Conservation (phyloP, 2,329 filamentous ascomycete genomes). For the Penicillium sp. region DNA sequence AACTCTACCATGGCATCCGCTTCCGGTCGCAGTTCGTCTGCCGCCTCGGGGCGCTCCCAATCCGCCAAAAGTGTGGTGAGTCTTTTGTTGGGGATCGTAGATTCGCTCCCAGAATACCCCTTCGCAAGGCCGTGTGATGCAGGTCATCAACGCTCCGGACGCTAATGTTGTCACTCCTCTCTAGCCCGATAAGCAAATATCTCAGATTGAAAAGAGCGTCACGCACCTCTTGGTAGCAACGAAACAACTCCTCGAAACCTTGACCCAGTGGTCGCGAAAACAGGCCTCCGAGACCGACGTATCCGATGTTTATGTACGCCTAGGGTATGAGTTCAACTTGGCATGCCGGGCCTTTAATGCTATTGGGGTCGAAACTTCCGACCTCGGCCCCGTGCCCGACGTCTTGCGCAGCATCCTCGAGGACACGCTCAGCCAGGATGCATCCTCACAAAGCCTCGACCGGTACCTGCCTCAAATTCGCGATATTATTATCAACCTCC, state of each 20-base stretch:
- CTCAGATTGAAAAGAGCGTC: conserved; percentile 98
- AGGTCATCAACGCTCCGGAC: neutral
- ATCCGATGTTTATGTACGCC: conserved; percentile 94
- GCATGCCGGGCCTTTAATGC: conserved; percentile 95
- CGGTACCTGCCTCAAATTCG: conserved; percentile 91
- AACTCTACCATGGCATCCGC: conserved; percentile 56
- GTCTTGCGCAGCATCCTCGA: conserved; percentile 87
- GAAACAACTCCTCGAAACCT: conserved; percentile 93
- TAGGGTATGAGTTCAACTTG: conserved; percentile 99
- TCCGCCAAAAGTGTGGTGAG: conserved; percentile 61
- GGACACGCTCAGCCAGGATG: conserved; percentile 94
- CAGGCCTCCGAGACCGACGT: conserved; percentile 92
- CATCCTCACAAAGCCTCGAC: conserved; percentile 89
- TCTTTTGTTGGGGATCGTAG: conserved; percentile 27
- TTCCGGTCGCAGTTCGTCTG: conserved; percentile 66
- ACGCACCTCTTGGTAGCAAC: conserved; percentile 96
- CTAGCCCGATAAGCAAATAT: conserved; percentile 75
- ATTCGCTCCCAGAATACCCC: neutral
- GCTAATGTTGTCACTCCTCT: conserved; percentile 1
- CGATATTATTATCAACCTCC: conserved; percentile 96
- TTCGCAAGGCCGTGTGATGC: neutral
- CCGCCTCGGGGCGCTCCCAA: conserved; percentile 66
- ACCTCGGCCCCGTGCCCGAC: conserved; percentile 94
- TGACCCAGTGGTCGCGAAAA: conserved; percentile 96
- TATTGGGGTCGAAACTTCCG: conserved; percentile 92